Percentiles rank a stretch among this genome's conserved stretches.
Conservation (phyloP, 306 rosid genomes). For the Trichosanthes cucumerina region DNA sequence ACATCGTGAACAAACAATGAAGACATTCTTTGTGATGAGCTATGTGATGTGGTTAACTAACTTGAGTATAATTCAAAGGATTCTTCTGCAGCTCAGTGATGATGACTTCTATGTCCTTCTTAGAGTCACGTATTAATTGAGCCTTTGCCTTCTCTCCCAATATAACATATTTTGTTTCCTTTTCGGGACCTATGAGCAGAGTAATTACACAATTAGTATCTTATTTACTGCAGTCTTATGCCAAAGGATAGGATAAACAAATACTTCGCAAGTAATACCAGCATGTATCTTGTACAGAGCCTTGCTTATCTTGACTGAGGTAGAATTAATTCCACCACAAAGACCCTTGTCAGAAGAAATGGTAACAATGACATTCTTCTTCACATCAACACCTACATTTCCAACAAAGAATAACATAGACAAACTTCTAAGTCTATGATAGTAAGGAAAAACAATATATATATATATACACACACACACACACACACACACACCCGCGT, state of each 20-base stretch:
- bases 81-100: slow-evolving; percentile 86
- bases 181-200: slow-evolving; percentile 57
- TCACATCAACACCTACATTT: slow-evolving; percentile 50
- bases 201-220: neutral
- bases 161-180: slow-evolving; percentile 62
- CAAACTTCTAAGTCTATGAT: neutral
- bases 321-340: slow-evolving; percentile 97
- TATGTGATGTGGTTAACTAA: slow-evolving; percentile 15
- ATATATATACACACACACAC: no score
- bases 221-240: neutral
- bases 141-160: slow-evolving; percentile 97
- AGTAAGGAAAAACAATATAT: neutral
- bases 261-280: slow-evolving; percentile 38
- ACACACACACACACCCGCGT: no score
- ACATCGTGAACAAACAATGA: neutral
- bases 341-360: slow-evolving; percentile 96
- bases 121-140: slow-evolving; percentile 83
- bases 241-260: slow-evolving; percentile 5
- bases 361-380: slow-evolving; percentile 73
- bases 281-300: slow-evolving; percentile 43
- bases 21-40: neutral
- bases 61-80: slow-evolving; percentile 85
- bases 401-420: slow-evolving; percentile 16
- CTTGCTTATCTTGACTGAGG: slow-evolving; percentile 94
- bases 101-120: slow-evolving; percentile 44